Evolutionary conservation across 1,284 basidiomycete genomes (phyloP).

Genomic region (Marasmius fiardii): DNA sequence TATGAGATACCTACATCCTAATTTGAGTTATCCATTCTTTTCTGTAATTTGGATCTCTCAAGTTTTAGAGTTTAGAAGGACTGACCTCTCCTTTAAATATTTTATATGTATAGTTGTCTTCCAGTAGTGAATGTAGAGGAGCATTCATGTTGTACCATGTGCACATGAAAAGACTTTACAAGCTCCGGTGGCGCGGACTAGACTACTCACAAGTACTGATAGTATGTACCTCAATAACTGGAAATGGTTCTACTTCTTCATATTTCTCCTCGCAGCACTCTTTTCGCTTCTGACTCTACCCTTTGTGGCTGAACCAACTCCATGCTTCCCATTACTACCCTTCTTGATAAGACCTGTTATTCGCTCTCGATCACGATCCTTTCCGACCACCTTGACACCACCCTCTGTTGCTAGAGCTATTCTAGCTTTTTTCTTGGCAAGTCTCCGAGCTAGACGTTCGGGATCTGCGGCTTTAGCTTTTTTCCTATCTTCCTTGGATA

Average conservation of each 20-base stretch:
- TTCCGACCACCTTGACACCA: slow-evolving; percentile 35
- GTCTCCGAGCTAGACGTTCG: slow-evolving; percentile 74
- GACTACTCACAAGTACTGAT: no score
- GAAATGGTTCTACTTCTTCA: slow-evolving; percentile 43
- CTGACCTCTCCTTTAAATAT: no score
- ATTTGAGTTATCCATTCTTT: no score
- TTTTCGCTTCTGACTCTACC: slow-evolving; percentile 57
- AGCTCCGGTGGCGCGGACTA: no score
- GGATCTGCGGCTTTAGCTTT: slow-evolving; percentile 73
- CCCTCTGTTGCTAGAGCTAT: slow-evolving; percentile 28
- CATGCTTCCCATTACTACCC: slow-evolving; percentile 26
- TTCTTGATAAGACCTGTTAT: slow-evolving; percentile 42
- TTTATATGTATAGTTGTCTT: no score
- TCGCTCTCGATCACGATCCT: slow-evolving; percentile 40
- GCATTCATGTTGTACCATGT: no score
- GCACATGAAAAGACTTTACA: no score
- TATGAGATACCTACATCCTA: neutral
- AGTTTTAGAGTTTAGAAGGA: no score
- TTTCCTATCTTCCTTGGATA: slow-evolving; percentile 88
- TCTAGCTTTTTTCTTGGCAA: slow-evolving; percentile 85
- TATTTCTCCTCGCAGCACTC: slow-evolving; percentile 52
- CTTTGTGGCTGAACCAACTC: slow-evolving; percentile 24
- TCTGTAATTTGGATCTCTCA: no score
- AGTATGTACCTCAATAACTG: no score
- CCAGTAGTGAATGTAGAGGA: no score